Percentiles rank a stretch among this genome's conserved stretches.
phyloP scores from a whole-genome alignment of 306 rosid species.

The Spatholobus suberectus region DNA sequence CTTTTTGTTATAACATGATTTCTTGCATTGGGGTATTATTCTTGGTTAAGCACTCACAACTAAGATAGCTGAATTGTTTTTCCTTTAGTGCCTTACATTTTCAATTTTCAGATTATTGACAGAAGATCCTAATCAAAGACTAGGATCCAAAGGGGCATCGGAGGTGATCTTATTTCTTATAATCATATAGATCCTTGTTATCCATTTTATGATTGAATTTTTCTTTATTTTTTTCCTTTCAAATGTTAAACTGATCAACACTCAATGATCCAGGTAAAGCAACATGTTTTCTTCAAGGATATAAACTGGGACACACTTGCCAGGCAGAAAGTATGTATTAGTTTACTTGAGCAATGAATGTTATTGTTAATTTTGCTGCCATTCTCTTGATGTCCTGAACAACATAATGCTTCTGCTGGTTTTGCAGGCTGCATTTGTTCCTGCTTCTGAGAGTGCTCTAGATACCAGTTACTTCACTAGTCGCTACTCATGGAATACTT shows the following conservation, averaged over 20 bases:
- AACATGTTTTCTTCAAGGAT: slow-evolving; percentile 91
- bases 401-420: slow-evolving; percentile 12
- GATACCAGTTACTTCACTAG: slow-evolving; percentile 97
- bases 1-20: neutral
- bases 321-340: slow-evolving; percentile 79
- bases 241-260: slow-evolving; percentile 35
- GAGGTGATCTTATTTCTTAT: slow-evolving; percentile 66
- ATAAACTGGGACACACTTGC: slow-evolving; percentile 99
- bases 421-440: slow-evolving; percentile 98
- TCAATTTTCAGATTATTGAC: slow-evolving; percentile 74
- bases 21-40: neutral
- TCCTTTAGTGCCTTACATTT: slow-evolving; percentile 39
- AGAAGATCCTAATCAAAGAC: slow-evolving; percentile 96
- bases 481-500: slow-evolving; percentile 90
- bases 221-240: neutral
- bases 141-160: slow-evolving; percentile 95
- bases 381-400: slow-evolving; percentile 15
- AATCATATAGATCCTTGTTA: slow-evolving; percentile 15
- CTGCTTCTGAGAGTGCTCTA: slow-evolving; percentile 89
- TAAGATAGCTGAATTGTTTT: slow-evolving; percentile 16
- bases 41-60: slow-evolving; percentile 2
- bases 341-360: slow-evolving; percentile 19
- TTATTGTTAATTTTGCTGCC: slow-evolving; percentile 2
- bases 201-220: slow-evolving; percentile 22
- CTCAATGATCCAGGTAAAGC: slow-evolving; percentile 79